Conservation (phyloP, 225 moss, liverwort and hornwort genomes). For the Polytrichum formosum region DNA sequence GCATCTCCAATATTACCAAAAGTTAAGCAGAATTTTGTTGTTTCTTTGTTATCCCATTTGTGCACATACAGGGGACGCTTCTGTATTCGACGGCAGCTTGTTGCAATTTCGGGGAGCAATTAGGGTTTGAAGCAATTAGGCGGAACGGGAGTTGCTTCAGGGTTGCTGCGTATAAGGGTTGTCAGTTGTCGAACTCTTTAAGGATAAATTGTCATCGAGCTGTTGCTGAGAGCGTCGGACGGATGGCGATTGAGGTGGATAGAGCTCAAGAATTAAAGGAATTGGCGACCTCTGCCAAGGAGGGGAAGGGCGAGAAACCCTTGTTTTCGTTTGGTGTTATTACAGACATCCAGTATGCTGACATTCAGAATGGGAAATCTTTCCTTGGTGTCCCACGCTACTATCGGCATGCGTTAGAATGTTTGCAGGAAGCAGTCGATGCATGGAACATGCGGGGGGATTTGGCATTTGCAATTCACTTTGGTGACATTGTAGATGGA, state of each 20-base stretch:
- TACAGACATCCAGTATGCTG: conserved; percentile 92
- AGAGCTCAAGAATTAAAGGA: background rate
- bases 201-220: background rate
- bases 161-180: background rate
- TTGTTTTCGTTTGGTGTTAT: conserved; percentile 89
- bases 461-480: conserved; percentile 73
- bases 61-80: background rate
- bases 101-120: background rate
- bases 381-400: conserved; percentile 76
- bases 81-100: background rate
- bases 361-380: conserved; percentile 73
- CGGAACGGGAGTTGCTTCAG: background rate
- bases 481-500: conserved; percentile 92
- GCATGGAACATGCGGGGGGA: conserved; percentile 63
- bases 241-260: background rate
- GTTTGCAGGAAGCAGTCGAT: conserved; percentile 65
- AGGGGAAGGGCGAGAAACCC: conserved; percentile 8
- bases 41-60: background rate
- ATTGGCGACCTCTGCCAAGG: background rate
- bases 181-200: background rate
- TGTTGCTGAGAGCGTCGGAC: background rate
- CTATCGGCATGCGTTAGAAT: conserved; percentile 77
- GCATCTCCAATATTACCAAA: too few species aligned
- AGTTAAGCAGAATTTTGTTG: too few species aligned
- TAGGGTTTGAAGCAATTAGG: background rate